Conservation (phyloP, 768 basidiomycete species). For the Naematelia aurantialba region DNA sequence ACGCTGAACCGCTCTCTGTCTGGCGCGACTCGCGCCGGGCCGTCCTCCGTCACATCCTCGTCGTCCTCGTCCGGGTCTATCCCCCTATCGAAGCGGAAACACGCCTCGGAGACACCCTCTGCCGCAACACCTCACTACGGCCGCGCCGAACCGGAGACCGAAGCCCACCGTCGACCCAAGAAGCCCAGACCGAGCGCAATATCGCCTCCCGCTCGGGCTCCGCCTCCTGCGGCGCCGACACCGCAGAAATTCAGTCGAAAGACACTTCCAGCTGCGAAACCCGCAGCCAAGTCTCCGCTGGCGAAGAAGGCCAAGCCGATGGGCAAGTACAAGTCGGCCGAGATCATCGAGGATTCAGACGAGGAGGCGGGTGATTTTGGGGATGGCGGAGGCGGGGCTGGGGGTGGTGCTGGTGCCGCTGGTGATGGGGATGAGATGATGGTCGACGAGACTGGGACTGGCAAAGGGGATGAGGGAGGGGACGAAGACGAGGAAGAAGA, state of each 20-base stretch:
- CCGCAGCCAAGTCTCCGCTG: neutral
- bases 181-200: neutral
- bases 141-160: neutral
- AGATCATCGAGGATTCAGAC: constrained; percentile 43
- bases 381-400: constrained; percentile 1
- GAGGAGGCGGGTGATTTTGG: constrained; percentile 22
- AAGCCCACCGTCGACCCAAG: neutral
- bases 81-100: neutral
- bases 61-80: constrained; percentile 11
- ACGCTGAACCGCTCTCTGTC: constrained; percentile 33
- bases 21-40: neutral
- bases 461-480: neutral
- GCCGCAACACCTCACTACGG: neutral
- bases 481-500: constrained; percentile 29
- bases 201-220: constrained; percentile 1
- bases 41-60: constrained; percentile 3
- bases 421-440: constrained; percentile 22
- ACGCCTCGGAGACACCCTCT: neutral
- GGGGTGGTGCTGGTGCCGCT: no score
- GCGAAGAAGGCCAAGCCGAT: neutral
- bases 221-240: constrained; percentile 3
- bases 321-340: constrained; percentile 37
- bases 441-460: neutral
- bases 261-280: constrained; percentile 10
- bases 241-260: constrained; percentile 12